phyloP scores from a whole-genome alignment of 306 rosid species.

The Vicia sativa region DNA sequence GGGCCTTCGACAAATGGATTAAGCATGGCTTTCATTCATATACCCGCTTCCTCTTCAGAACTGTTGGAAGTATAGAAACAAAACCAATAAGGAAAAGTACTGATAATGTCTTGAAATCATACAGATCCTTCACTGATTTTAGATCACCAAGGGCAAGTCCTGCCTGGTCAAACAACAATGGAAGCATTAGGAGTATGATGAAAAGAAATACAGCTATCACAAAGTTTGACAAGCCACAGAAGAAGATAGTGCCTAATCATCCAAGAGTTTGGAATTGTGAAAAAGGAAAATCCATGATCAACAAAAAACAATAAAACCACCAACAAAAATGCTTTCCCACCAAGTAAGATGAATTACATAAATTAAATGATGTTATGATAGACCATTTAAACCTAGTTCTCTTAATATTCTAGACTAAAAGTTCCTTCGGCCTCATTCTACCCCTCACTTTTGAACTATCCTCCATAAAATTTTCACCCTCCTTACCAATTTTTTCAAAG shows the following conservation, averaged over 20 bases:
- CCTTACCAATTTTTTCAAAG: not conserved
- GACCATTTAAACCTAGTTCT: not conserved
- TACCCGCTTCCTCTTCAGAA: constrained; percentile 88
- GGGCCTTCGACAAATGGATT: constrained; percentile 36
- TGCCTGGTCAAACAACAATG: constrained; percentile 62
- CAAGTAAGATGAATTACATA: not conserved
- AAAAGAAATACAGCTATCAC: constrained; percentile 18
- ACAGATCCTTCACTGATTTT: constrained; percentile 89
- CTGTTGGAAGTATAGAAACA: constrained; percentile 65
- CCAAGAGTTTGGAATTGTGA: not conserved
- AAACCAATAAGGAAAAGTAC: constrained; percentile 94
- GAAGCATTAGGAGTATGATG: constrained; percentile 18
- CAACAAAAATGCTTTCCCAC: not conserved
- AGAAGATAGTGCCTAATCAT: constrained; percentile 20
- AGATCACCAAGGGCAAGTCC: constrained; percentile 99
- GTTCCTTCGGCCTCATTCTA: not conserved
- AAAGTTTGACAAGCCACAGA: not conserved
- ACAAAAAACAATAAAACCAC: not conserved
- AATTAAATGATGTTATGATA: not conserved
- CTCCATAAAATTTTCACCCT: not conserved
- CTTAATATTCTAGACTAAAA: not conserved
- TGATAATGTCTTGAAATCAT: constrained; percentile 79
- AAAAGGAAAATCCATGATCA: not conserved
- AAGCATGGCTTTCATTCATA: constrained; percentile 61
- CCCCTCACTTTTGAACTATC: not conserved